Conservation (phyloP, 345 rosid genomes). For the Salix exigua region DNA sequence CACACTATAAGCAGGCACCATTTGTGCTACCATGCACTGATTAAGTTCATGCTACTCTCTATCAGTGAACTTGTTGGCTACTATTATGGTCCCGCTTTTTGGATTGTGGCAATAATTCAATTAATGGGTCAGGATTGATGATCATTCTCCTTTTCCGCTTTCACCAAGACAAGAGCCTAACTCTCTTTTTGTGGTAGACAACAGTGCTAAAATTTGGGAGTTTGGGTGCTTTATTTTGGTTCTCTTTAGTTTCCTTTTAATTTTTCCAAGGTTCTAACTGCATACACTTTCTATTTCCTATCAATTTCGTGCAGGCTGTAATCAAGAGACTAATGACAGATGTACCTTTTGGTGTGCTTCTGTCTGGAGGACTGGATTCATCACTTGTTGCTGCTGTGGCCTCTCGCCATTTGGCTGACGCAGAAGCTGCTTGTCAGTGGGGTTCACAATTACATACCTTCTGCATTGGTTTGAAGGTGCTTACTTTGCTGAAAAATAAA, state of each 20-base stretch:
- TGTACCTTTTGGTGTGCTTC: slow-evolving; percentile 85
- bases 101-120: not conserved
- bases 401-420: slow-evolving; percentile 51
- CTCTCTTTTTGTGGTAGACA: too few species aligned
- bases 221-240: not conserved
- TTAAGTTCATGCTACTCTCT: not conserved
- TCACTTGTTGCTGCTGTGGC: slow-evolving; percentile 85
- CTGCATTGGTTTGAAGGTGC: slow-evolving; percentile 75
- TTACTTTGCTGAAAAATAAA: not conserved
- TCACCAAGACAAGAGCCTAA: too few species aligned
- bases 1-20: not conserved
- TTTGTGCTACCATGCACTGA: not conserved
- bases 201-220: not conserved
- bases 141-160: too few species aligned
- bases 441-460: slow-evolving; percentile 74
- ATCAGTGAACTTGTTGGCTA: not conserved
- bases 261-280: not conserved
- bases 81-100: not conserved
- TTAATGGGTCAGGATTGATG: too few species aligned
- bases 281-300: not conserved
- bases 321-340: slow-evolving; percentile 80
- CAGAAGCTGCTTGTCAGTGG: slow-evolving; percentile 77
- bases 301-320: slow-evolving; percentile 53
- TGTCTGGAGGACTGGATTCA: slow-evolving; percentile 87
- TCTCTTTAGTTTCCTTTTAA: not conserved